A percentile compares a stretch with the other conserved stretches of the same genome.
Evolutionary conservation across 2,329 filamentous ascomycete genomes (phyloP).

Genomic region (Fusarium subtropicale): DNA sequence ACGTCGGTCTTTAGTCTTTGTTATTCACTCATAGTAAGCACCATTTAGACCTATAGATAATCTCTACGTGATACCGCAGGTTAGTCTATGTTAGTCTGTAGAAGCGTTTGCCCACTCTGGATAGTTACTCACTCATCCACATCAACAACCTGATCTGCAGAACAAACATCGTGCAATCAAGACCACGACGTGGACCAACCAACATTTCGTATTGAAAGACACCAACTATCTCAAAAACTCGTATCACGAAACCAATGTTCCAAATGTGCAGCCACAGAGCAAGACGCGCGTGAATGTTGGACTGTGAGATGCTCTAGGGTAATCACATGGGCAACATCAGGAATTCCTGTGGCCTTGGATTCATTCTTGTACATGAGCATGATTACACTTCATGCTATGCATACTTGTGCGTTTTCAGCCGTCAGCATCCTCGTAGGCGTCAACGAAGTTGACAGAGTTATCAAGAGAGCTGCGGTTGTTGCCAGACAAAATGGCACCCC

Average conservation of each 20-base stretch:
- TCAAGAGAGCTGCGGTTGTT: conserved; percentile 20
- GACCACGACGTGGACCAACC: neutral
- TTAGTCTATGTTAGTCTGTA: neutral
- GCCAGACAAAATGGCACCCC: conserved; percentile 44
- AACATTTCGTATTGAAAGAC: neutral
- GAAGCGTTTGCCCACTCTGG: neutral
- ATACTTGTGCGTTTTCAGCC: neutral
- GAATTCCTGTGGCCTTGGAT: neutral
- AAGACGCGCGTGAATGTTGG: neutral
- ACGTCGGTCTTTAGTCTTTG: neutral
- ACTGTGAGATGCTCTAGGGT: conserved; percentile 12
- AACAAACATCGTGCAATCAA: neutral
- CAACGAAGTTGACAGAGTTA: conserved; percentile 33
- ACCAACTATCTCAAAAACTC: neutral
- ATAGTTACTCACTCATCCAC: neutral
- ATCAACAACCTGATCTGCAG: neutral
- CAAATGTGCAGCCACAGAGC: neutral
- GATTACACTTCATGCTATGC: neutral
- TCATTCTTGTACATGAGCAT: neutral
- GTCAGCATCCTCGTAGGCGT: conserved; percentile 6
- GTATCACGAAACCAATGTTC: neutral
- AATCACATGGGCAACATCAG: neutral
- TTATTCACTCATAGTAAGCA: neutral
- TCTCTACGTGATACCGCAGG: neutral
- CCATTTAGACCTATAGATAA: neutral